Conservation (phyloP, 176 grass and related monocot genomes). For the Thalia dealbata region DNA sequence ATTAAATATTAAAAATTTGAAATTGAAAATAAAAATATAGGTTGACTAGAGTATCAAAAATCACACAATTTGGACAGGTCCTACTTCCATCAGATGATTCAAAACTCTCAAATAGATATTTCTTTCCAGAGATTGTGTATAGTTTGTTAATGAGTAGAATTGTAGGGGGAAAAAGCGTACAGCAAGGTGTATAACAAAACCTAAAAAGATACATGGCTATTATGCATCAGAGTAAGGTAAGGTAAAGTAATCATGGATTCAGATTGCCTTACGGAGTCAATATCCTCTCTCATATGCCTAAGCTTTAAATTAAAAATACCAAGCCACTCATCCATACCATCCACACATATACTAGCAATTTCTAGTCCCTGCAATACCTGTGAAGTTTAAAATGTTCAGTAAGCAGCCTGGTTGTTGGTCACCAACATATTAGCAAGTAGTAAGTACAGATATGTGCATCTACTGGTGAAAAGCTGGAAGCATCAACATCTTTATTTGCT, state of each 20-base stretch:
- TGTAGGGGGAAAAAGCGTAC: too few relatives aligned
- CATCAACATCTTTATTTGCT: neutral
- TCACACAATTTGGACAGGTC: too few relatives aligned
- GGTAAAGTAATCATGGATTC: neutral
- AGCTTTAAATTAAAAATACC: conserved; percentile 98
- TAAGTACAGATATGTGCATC: neutral
- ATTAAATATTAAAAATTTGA: too few relatives aligned
- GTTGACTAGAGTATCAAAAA: too few relatives aligned
- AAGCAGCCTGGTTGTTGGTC: neutral
- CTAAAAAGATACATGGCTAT: neutral
- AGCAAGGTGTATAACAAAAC: neutral
- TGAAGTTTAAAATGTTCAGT: conserved; percentile 4
- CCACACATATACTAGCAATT: conserved; percentile 58
- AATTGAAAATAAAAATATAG: too few relatives aligned
- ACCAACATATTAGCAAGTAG: neutral
- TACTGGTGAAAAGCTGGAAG: neutral
- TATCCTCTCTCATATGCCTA: conserved; percentile 95
- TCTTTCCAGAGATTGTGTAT: too few relatives aligned
- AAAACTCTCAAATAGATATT: too few relatives aligned
- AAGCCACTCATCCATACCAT: conserved; percentile 98
- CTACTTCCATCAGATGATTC: too few relatives aligned
- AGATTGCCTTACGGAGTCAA: conserved; percentile 61
- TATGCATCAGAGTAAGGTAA: neutral
- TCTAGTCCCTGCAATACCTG: conserved; percentile 85
- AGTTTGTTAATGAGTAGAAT: too few relatives aligned